Evolutionary conservation across 1,284 basidiomycete genomes (phyloP).

Genomic region (Ustilago sp.): DNA sequence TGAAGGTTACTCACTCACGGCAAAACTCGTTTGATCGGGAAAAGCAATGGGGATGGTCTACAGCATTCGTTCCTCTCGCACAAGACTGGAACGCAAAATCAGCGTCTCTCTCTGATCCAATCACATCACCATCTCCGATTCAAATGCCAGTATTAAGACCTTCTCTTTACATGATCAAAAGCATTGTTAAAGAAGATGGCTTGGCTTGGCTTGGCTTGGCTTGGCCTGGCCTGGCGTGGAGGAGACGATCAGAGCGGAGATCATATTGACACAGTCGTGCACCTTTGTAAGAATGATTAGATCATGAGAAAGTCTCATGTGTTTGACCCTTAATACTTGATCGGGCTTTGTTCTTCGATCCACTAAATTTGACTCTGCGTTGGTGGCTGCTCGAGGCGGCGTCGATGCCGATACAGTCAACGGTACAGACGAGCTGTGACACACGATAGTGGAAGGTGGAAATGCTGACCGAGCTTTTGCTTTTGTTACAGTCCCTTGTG

Average conservation of each 20-base stretch:
- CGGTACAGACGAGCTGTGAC: not conserved
- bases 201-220: not conserved
- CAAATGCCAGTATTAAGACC: slow-evolving; percentile 2
- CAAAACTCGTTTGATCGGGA: not conserved
- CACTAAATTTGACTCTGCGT: not conserved
- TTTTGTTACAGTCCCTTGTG: not conserved
- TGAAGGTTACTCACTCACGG: not conserved
- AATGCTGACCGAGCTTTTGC: slow-evolving; percentile 1
- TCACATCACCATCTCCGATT: not conserved
- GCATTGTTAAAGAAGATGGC: not conserved
- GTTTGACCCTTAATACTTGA: not conserved
- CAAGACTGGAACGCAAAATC: not conserved
- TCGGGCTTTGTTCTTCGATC: not conserved
- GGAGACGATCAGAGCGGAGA: slow-evolving; percentile 1
- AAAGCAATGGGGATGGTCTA: not conserved
- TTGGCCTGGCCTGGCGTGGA: not conserved
- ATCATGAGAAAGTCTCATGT: slow-evolving; percentile 14
- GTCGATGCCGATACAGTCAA: slow-evolving; percentile 7
- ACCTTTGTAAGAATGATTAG: slow-evolving; percentile 13
- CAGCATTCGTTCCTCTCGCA: not conserved
- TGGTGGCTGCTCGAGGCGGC: slow-evolving; percentile 4
- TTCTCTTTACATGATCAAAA: not conserved
- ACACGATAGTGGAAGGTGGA: not conserved
- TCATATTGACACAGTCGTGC: not conserved
- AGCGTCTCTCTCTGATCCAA: not conserved